These are phyloP conservation scores for Fusarium sp. DNA, from an alignment of 2,329 filamentous ascomycete species.

Conservation along the genomic window DNA sequence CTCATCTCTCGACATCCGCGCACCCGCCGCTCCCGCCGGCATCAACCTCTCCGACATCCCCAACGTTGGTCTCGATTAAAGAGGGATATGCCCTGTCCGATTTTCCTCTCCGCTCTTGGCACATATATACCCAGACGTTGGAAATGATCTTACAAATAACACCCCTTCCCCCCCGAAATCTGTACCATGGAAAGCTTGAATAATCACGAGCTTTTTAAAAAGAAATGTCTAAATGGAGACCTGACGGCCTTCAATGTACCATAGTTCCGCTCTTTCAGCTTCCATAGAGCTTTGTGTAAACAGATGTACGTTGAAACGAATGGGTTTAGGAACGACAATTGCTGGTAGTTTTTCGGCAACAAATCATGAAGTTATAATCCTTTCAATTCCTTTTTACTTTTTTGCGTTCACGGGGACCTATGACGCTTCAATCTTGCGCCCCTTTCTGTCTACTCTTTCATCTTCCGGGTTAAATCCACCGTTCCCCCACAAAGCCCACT, in stretches of 20 bases:
- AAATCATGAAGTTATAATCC: slow-evolving; percentile 45
- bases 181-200: slow-evolving; percentile 29
- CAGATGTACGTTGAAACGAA: slow-evolving; percentile 54
- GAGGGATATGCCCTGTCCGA: slow-evolving; percentile 24
- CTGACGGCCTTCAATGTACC: slow-evolving; percentile 55
- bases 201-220: slow-evolving; percentile 27
- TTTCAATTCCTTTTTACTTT: slow-evolving; percentile 7
- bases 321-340: slow-evolving; percentile 51
- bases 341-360: slow-evolving; percentile 50
- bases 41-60: slow-evolving; percentile 63
- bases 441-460: slow-evolving; percentile 87
- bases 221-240: slow-evolving; percentile 46
- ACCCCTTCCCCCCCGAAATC: slow-evolving; percentile 23
- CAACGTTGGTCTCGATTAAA: slow-evolving; percentile 67
- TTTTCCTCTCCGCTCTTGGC: slow-evolving; percentile 39
- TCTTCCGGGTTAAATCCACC: slow-evolving; percentile 95
- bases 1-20: slow-evolving; percentile 73
- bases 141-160: slow-evolving; percentile 38
- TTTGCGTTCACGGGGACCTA: slow-evolving; percentile 12
- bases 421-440: slow-evolving; percentile 68
- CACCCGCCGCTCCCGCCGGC: slow-evolving; percentile 51
- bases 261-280: slow-evolving; percentile 56
- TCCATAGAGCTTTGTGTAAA: slow-evolving; percentile 60
- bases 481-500: slow-evolving; percentile 95
- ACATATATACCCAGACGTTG: slow-evolving; percentile 38